These are phyloP conservation scores for Anisodus acutangulus DNA, from an alignment of 257 asterid genomes.

Conservation along the genomic window DNA sequence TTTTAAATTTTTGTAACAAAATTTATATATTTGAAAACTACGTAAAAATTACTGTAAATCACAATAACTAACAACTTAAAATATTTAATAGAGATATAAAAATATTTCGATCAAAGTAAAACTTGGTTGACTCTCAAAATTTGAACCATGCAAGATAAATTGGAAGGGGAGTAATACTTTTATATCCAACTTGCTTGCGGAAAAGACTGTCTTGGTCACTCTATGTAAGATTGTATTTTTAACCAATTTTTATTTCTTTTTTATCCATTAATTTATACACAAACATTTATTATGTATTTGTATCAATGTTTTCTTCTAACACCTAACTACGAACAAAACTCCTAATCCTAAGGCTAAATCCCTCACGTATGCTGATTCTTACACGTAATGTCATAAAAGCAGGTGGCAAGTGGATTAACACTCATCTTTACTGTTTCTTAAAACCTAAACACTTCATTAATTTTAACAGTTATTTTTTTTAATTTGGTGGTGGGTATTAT, in stretches of 20 bases:
- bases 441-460: slow-evolving; percentile 18
- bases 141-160: too few species aligned
- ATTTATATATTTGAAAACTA: too few species aligned
- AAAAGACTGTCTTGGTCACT: background rate
- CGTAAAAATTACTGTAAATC: too few species aligned
- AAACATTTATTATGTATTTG: slow-evolving; percentile 21
- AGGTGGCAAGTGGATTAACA: slow-evolving; percentile 45
- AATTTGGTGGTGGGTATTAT: background rate
- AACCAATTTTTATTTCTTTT: background rate
- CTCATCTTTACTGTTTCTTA: slow-evolving; percentile 16
- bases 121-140: too few species aligned
- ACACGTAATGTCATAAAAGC: slow-evolving; percentile 42
- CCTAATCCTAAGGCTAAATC: slow-evolving; percentile 28
- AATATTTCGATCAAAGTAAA: too few species aligned
- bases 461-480: background rate
- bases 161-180: too few species aligned
- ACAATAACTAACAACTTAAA: too few species aligned
- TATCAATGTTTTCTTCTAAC: slow-evolving; percentile 11
- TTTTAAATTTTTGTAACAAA: too few species aligned
- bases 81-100: too few species aligned
- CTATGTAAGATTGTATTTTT: background rate
- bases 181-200: background rate
- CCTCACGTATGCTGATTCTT: slow-evolving; percentile 34
- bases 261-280: background rate
- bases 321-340: slow-evolving; percentile 21